Conservation (phyloP, 2,329 filamentous ascomycete species). For the Thelonectria olida region DNA sequence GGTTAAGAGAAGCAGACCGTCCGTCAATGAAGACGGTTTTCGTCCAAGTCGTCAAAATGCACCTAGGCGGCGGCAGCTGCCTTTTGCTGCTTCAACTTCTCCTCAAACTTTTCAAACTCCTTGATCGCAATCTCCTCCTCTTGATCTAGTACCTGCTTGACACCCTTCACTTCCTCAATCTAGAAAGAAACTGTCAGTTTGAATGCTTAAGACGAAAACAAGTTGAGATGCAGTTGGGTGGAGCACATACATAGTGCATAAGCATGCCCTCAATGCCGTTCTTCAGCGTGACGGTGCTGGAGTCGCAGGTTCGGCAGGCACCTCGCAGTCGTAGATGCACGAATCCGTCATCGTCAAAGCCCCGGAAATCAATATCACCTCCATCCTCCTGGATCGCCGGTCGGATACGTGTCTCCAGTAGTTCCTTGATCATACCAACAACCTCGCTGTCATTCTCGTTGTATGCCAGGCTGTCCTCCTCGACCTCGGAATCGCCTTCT, state of each 20-base stretch:
- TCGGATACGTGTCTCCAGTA: slow-evolving; percentile 92
- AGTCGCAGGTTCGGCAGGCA: slow-evolving; percentile 95
- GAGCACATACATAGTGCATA: slow-evolving; percentile 84
- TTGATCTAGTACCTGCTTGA: slow-evolving; percentile 88
- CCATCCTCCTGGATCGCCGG: slow-evolving; percentile 98
- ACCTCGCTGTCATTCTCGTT: slow-evolving; percentile 94
- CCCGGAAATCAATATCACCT: slow-evolving; percentile 94
- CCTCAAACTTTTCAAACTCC: slow-evolving; percentile 95
- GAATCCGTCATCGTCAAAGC: slow-evolving; percentile 82
- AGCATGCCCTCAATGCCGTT: slow-evolving; percentile 99
- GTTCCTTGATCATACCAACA: slow-evolving; percentile 97
- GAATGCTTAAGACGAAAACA: neutral
- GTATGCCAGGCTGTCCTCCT: slow-evolving; percentile 79
- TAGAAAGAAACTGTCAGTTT: slow-evolving; percentile 53
- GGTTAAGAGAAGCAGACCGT: neutral
- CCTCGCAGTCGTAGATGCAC: slow-evolving; percentile 90
- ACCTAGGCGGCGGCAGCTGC: slow-evolving; percentile 35
- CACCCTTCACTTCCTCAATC: slow-evolving; percentile 95
- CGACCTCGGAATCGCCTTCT: slow-evolving; percentile 54
- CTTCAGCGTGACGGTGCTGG: slow-evolving; percentile 94
- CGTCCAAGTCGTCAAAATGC: slow-evolving; percentile 10
- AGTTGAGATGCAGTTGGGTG: neutral
- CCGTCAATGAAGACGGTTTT: neutral
- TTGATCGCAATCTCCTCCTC: slow-evolving; percentile 88
- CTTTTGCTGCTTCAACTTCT: slow-evolving; percentile 73